Evolutionary conservation across 495 filamentous ascomycete species (phyloP).

Genomic region (Paragyromitra xinjiangensis): DNA sequence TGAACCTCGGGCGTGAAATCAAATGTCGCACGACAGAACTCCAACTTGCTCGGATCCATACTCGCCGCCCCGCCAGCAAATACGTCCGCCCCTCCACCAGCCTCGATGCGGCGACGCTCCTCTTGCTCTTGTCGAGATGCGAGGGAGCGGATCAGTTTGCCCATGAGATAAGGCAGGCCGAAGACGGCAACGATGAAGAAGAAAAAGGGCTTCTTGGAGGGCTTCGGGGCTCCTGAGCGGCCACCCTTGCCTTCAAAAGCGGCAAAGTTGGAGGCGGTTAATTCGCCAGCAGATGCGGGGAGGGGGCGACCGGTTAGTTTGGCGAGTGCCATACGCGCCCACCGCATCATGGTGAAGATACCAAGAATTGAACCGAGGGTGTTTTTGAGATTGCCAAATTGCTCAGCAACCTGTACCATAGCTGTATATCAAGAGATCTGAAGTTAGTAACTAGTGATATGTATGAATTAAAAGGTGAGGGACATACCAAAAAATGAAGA

Average conservation of each 20-base stretch:
- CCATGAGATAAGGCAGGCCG: constrained; percentile 93
- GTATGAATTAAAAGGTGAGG: neutral
- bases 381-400: constrained; percentile 89
- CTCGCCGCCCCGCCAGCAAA: constrained; percentile 58
- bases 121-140: constrained; percentile 85
- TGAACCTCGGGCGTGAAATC: constrained; percentile 83
- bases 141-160: constrained; percentile 86
- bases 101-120: constrained; percentile 68
- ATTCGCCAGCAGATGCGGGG: constrained; percentile 82
- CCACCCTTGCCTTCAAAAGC: constrained; percentile 78
- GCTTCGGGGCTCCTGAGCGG: constrained; percentile 64
- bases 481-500: constrained; percentile 95
- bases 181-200: constrained; percentile 96
- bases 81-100: constrained; percentile 57
- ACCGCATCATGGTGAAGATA: constrained; percentile 94
- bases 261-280: constrained; percentile 90
- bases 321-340: constrained; percentile 87
- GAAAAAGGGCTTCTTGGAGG: constrained; percentile 91
- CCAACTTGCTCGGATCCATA: constrained; percentile 85
- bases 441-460: constrained; percentile 10
- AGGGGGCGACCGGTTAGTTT: constrained; percentile 93
- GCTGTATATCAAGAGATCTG: constrained; percentile 65
- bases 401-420: constrained; percentile 97
- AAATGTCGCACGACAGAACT: constrained; percentile 93
- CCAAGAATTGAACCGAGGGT: constrained; percentile 95